Evolutionary conservation across 176 grass and related monocot genomes (phyloP).

Genomic region (Dendrocalamus sinicus): DNA sequence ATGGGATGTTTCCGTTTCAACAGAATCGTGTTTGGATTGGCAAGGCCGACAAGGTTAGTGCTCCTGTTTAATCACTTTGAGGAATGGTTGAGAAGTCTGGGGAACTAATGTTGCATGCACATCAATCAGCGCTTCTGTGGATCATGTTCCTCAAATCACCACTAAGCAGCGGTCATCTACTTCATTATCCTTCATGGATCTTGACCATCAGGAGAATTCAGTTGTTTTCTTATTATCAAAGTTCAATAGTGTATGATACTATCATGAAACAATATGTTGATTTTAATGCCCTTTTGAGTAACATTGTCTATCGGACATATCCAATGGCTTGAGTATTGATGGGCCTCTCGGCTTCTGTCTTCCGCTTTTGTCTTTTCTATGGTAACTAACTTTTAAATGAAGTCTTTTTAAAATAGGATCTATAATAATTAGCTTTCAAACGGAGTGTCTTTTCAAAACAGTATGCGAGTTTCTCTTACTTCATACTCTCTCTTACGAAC

Average conservation of each 20-base stretch:
- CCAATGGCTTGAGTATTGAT: background rate
- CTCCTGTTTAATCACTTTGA: background rate
- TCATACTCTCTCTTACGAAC: too few relatives aligned
- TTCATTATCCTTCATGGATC: background rate
- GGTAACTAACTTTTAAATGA: too few relatives aligned
- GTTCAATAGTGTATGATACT: background rate
- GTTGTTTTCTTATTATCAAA: background rate
- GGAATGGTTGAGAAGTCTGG: background rate
- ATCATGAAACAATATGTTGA: conserved; percentile 4
- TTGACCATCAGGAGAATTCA: background rate
- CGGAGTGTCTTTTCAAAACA: too few relatives aligned
- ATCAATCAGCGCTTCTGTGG: background rate
- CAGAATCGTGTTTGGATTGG: background rate
- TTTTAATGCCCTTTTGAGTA: background rate
- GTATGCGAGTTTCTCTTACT: too few relatives aligned
- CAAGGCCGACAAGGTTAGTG: background rate
- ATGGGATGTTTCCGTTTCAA: conserved; percentile 2
- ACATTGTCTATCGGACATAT: background rate
- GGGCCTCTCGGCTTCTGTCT: too few relatives aligned
- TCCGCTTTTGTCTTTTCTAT: too few relatives aligned
- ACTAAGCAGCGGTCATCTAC: background rate
- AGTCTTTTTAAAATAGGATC: too few relatives aligned
- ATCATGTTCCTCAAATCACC: background rate
- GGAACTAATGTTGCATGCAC: background rate
- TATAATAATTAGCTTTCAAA: too few relatives aligned